Percentiles rank a stretch among this genome's conserved stretches.
These are phyloP conservation scores for Bombardia bombarda DNA, from an alignment of 495 filamentous ascomycete genomes.

Conservation along the genomic window DNA sequence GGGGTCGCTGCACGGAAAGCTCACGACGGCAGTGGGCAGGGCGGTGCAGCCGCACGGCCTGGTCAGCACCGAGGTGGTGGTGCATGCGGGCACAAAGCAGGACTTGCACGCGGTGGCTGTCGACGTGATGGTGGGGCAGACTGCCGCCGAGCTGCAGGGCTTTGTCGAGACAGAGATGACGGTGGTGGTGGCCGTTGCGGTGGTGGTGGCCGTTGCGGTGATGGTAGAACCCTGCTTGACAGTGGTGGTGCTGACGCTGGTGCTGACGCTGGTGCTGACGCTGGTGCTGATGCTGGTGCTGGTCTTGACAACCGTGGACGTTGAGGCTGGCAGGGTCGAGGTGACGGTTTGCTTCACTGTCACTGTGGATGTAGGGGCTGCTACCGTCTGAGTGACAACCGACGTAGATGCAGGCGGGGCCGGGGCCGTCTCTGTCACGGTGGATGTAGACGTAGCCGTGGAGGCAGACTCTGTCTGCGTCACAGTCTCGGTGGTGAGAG, in stretches of 20 bases:
- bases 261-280: slow-evolving; percentile 2
- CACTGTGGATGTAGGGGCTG: neutral
- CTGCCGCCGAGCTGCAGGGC: slow-evolving; percentile 1
- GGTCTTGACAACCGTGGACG: neutral
- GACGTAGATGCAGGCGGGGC: neutral
- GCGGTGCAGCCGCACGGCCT: slow-evolving; percentile 17
- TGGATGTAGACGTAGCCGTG: neutral
- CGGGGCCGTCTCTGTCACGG: neutral
- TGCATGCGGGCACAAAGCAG: slow-evolving; percentile 23
- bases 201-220: no score
- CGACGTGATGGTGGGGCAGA: slow-evolving; percentile 17
- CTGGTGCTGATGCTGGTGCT: slow-evolving; percentile 4
- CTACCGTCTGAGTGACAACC: neutral
- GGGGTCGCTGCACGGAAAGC: slow-evolving; percentile 16
- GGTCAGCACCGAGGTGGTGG: slow-evolving; percentile 15
- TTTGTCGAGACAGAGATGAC: slow-evolving; percentile 4
- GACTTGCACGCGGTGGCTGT: slow-evolving; percentile 20
- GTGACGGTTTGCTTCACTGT: neutral
- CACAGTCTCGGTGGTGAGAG: neutral
- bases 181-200: slow-evolving; percentile 2
- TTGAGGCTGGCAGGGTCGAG: neutral
- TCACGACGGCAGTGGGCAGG: slow-evolving; percentile 15
- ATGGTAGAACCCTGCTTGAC: neutral
- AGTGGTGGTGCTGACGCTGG: slow-evolving; percentile 6
- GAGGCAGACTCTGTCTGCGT: neutral